Evolutionary conservation across 495 filamentous ascomycete genomes (phyloP).

Genomic region (Daldinia childiae): DNA sequence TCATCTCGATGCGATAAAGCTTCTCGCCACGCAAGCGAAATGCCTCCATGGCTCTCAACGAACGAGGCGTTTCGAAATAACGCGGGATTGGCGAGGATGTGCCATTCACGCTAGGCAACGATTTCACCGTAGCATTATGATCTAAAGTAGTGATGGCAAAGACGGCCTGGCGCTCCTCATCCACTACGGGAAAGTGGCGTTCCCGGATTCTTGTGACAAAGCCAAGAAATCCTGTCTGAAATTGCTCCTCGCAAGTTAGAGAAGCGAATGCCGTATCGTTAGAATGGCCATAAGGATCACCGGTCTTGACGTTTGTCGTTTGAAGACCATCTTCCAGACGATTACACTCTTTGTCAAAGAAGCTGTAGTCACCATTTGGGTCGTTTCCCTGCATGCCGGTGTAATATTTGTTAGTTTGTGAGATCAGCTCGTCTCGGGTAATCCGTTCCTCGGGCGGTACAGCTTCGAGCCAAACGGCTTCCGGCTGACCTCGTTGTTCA

Average conservation of each 20-base stretch:
- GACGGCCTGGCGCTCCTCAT: constrained; percentile 42
- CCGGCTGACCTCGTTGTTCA: constrained; percentile 34
- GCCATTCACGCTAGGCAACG: constrained; percentile 38
- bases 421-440: constrained; percentile 31
- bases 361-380: constrained; percentile 38
- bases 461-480: constrained; percentile 37
- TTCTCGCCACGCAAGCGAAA: constrained; percentile 42
- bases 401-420: constrained; percentile 42
- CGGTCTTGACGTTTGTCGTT: constrained; percentile 37
- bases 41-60: constrained; percentile 37
- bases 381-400: constrained; percentile 42
- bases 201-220: constrained; percentile 43
- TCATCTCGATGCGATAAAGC: constrained; percentile 43
- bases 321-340: constrained; percentile 41
- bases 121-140: constrained; percentile 43
- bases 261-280: constrained; percentile 42
- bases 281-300: constrained; percentile 41
- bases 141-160: constrained; percentile 43
- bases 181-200: constrained; percentile 39
- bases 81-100: constrained; percentile 41
- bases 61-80: constrained; percentile 43
- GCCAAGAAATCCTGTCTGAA: constrained; percentile 44
- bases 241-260: constrained; percentile 39
- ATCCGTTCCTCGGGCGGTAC: constrained; percentile 34
- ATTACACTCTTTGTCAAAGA: constrained; percentile 44